Conservation (phyloP, 345 rosid genomes). For the Boechera stricta region DNA sequence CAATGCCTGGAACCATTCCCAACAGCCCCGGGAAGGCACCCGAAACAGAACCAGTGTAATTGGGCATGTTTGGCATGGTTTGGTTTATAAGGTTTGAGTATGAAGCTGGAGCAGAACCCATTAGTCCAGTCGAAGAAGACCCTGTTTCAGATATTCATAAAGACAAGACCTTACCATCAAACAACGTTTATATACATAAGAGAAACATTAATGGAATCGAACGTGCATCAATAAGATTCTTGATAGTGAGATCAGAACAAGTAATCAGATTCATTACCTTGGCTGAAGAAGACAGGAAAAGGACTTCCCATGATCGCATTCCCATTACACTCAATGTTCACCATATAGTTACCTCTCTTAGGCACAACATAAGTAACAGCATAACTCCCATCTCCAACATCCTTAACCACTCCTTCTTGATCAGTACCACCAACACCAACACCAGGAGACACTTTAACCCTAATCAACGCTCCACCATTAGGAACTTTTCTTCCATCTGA, state of each 20-base stretch:
- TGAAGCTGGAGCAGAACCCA: conserved; percentile 72
- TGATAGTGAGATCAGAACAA: not conserved
- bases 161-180: conserved; percentile 25
- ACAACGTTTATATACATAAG: not conserved
- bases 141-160: conserved; percentile 45
- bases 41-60: conserved; percentile 93
- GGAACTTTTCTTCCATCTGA: conserved; percentile 85
- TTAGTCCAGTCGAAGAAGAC: conserved; percentile 70
- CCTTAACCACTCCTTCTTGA: conserved; percentile 92
- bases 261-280: conserved; percentile 52
- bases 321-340: conserved; percentile 84
- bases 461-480: conserved; percentile 73
- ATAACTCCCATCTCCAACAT: conserved; percentile 91
- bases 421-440: conserved; percentile 94
- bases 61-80: conserved; percentile 99
- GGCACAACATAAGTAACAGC: conserved; percentile 92
- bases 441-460: conserved; percentile 83
- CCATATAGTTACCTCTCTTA: conserved; percentile 97
- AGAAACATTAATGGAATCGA: not conserved
- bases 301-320: conserved; percentile 95
- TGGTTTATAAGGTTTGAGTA: conserved; percentile 85
- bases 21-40: conserved; percentile 91
- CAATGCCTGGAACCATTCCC: conserved; percentile 96
- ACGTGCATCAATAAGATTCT: not conserved
- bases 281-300: conserved; percentile 97